phyloP scores from a whole-genome alignment of 1,284 basidiomycete genomes.

The Ustilago cynodontis region DNA sequence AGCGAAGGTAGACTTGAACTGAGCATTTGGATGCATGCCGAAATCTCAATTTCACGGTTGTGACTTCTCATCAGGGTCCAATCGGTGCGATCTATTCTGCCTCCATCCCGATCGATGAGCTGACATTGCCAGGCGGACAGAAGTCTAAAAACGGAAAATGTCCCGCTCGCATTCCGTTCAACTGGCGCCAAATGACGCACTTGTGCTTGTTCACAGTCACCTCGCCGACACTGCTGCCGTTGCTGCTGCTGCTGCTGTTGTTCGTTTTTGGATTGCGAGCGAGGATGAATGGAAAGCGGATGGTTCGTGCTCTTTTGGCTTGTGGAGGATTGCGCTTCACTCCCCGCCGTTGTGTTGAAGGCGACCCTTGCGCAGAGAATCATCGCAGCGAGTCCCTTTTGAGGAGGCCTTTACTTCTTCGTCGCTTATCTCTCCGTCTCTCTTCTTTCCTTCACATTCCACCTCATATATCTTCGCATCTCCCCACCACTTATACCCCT shows the following conservation, averaged over 20 bases:
- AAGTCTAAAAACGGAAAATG: constrained; percentile 11
- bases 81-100: background rate
- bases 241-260: constrained; percentile 15
- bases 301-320: constrained; percentile 1
- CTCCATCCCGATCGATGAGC: constrained; percentile 4
- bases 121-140: constrained; percentile 1
- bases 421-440: background rate
- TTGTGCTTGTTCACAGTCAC: constrained; percentile 18
- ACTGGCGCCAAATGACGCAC: constrained; percentile 39
- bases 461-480: background rate
- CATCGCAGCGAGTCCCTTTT: background rate
- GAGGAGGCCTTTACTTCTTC: background rate
- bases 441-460: background rate
- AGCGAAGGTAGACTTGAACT: background rate
- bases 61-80: constrained; percentile 12
- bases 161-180: constrained; percentile 17
- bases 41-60: background rate
- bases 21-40: background rate
- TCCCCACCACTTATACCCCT: background rate
- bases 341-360: background rate
- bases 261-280: background rate
- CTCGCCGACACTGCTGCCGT: no score
- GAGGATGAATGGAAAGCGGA: background rate
- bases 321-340: constrained; percentile 6
- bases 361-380: background rate